Evolutionary conservation across 352 stramenopile species (phyloP).

Genomic region (Globisporangium takayamanum): DNA sequence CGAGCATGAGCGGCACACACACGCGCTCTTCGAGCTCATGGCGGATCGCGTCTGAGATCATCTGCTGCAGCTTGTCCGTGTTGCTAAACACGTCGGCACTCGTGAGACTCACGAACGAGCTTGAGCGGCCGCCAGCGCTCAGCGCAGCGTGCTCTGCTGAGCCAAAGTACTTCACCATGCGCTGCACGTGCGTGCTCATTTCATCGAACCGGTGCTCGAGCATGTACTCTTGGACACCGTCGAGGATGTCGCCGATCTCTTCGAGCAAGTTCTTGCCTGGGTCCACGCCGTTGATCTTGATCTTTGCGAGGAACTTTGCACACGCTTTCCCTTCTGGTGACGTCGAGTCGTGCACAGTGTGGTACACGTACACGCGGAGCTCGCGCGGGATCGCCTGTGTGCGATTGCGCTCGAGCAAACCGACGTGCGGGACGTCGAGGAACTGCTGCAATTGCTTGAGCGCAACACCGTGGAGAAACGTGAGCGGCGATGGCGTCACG

Average conservation of each 20-base stretch:
- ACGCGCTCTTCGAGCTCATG: slow-evolving; percentile 79
- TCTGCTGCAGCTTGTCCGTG: slow-evolving; percentile 66
- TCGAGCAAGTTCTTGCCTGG: slow-evolving; percentile 54
- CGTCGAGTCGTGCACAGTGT: slow-evolving; percentile 70
- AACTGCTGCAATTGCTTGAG: slow-evolving; percentile 81
- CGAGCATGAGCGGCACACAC: slow-evolving; percentile 69
- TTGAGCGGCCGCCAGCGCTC: slow-evolving; percentile 29
- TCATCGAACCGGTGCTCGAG: slow-evolving; percentile 78
- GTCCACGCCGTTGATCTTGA: slow-evolving; percentile 36
- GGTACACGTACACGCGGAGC: slow-evolving; percentile 74
- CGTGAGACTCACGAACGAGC: slow-evolving; percentile 63
- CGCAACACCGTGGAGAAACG: slow-evolving; percentile 61
- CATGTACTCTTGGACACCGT: slow-evolving; percentile 84
- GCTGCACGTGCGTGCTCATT: slow-evolving; percentile 59
- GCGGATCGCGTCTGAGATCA: slow-evolving; percentile 78
- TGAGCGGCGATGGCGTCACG: slow-evolving; percentile 70
- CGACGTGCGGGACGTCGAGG: slow-evolving; percentile 64
- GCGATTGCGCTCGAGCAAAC: slow-evolving; percentile 64
- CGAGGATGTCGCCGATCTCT: slow-evolving; percentile 70
- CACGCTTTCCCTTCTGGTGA: slow-evolving; percentile 78
- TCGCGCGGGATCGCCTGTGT: slow-evolving; percentile 74
- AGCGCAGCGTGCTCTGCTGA: slow-evolving; percentile 7
- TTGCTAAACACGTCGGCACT: slow-evolving; percentile 52
- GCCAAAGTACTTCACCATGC: slow-evolving; percentile 44
- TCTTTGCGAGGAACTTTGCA: slow-evolving; percentile 63